Evolutionary conservation across 768 basidiomycete species (phyloP).

Genomic region (Kwoniella newhampshirensis): DNA sequence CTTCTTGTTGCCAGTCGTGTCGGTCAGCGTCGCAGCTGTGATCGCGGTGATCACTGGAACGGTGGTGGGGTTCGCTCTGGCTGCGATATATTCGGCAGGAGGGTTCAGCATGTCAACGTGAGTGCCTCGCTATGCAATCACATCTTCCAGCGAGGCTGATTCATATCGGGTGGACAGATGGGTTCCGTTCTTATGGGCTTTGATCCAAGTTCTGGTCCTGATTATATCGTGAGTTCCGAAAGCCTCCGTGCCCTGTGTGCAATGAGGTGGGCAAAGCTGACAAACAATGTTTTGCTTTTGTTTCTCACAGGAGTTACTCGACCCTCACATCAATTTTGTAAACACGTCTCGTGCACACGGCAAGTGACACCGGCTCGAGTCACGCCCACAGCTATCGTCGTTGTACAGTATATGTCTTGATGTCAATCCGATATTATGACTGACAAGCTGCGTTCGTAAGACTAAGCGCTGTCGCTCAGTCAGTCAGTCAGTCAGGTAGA

Average conservation of each 20-base stretch:
- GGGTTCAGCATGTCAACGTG: constrained; percentile 49
- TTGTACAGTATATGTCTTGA: too few species aligned
- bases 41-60: constrained; percentile 36
- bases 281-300: neutral
- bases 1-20: constrained; percentile 29
- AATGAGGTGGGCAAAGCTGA: too few species aligned
- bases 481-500: too few species aligned
- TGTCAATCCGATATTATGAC: too few species aligned
- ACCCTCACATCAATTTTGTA: constrained; percentile 44
- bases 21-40: constrained; percentile 22
- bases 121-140: constrained; percentile 11
- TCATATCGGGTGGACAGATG: constrained; percentile 25
- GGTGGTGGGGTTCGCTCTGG: constrained; percentile 45
- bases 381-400: too few species aligned
- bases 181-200: constrained; percentile 47
- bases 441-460: too few species aligned
- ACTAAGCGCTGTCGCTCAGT: too few species aligned
- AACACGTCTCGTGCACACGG: too few species aligned
- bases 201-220: constrained; percentile 40
- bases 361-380: too few species aligned
- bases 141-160: too few species aligned
- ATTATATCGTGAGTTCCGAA: constrained; percentile 44
- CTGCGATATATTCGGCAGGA: constrained; percentile 47
- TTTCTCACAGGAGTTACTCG: constrained; percentile 34
- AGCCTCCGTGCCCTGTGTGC: too few species aligned